phyloP scores from a whole-genome alignment of 1,284 basidiomycete species.

The Moesziomyces sp. region DNA sequence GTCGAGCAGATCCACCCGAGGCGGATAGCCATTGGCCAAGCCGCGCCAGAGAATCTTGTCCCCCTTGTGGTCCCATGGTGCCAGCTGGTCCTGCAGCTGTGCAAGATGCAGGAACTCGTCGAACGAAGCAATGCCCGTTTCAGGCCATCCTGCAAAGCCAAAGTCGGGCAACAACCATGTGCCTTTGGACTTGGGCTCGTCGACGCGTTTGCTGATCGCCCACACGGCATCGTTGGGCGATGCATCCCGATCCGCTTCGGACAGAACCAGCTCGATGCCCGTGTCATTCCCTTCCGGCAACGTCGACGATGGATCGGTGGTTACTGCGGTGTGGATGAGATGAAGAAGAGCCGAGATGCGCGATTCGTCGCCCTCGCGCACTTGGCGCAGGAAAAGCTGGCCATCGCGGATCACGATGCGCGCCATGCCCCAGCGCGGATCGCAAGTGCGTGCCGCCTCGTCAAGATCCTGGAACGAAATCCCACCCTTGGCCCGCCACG shows the following conservation, averaged over 20 bases:
- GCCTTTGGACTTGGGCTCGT: constrained; percentile 17
- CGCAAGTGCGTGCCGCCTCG: constrained; percentile 17
- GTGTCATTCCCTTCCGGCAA: not conserved
- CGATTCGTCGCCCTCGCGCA: constrained; percentile 43
- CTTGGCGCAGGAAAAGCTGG: constrained; percentile 44
- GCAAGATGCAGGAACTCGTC: constrained; percentile 44
- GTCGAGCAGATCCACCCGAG: constrained; percentile 36
- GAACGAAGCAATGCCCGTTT: constrained; percentile 47
- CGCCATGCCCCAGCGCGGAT: constrained; percentile 36
- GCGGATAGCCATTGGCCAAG: constrained; percentile 42
- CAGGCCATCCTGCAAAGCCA: constrained; percentile 57
- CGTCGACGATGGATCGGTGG: constrained; percentile 19
- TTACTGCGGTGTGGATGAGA: constrained; percentile 36
- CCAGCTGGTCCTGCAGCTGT: constrained; percentile 23
- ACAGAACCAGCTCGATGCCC: constrained; percentile 42
- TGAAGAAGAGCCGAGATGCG: constrained; percentile 46
- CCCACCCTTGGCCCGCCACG: constrained; percentile 45
- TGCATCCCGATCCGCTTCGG: constrained; percentile 50
- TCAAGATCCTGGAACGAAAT: constrained; percentile 38
- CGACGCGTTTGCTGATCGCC: constrained; percentile 36
- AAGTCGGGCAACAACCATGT: constrained; percentile 55
- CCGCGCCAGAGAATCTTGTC: constrained; percentile 45
- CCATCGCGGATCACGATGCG: constrained; percentile 46
- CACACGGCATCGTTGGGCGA: constrained; percentile 28
- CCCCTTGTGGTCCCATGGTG: constrained; percentile 41